Conservation (phyloP, 2,329 filamentous ascomycete species). For the Phialophora macrospora region DNA sequence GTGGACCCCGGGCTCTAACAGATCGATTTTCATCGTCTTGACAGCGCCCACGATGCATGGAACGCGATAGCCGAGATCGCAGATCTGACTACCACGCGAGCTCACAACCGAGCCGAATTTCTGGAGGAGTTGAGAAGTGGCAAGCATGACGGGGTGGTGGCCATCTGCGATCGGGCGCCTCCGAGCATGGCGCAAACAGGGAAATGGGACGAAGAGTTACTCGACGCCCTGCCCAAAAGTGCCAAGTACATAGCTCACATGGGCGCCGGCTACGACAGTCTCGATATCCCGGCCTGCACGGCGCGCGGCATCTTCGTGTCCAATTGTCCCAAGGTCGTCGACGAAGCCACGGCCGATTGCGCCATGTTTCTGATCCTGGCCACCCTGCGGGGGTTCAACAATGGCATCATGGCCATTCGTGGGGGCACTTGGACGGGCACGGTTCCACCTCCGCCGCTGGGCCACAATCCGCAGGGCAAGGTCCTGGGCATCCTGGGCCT, state of each 20-base stretch:
- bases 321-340: constrained; percentile 52
- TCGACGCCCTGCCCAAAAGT: constrained; percentile 51
- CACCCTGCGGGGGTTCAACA: constrained; percentile 67
- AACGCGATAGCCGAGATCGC: constrained; percentile 63
- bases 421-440: constrained; percentile 69
- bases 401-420: constrained; percentile 59
- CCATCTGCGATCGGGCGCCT: constrained; percentile 65
- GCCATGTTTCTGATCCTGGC: constrained; percentile 55
- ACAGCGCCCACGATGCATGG: constrained; percentile 66
- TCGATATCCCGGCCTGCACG: constrained; percentile 60
- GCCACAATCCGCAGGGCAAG: constrained; percentile 79
- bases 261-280: constrained; percentile 65
- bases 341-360: constrained; percentile 53
- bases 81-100: constrained; percentile 65
- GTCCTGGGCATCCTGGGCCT: constrained; percentile 80
- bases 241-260: constrained; percentile 58
- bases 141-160: constrained; percentile 59
- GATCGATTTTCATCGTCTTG: too few relatives aligned
- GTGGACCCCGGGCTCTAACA: too few relatives aligned
- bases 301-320: constrained; percentile 50
- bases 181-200: constrained; percentile 56
- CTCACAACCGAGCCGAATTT: constrained; percentile 63
- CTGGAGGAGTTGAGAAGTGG: constrained; percentile 59
- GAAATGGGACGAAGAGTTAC: constrained; percentile 54
- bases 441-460: constrained; percentile 58